Evolutionary conservation across 192 early-diverging fungal genomes (phyloP).

Genomic region (Podila horticola): DNA sequence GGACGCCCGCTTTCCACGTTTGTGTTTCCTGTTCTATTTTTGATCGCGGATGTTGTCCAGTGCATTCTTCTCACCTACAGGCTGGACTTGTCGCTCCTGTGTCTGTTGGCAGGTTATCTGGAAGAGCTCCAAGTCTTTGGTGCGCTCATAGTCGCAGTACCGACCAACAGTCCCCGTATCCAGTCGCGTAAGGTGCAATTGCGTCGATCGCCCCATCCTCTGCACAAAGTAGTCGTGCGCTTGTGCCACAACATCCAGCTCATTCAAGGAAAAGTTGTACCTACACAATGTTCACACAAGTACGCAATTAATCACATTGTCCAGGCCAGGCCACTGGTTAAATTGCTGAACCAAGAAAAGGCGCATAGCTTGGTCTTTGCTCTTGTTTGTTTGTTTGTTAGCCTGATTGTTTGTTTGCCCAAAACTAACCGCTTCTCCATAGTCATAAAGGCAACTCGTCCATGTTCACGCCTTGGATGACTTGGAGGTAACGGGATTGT

Average conservation of each 20-base stretch:
- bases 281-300: neutral
- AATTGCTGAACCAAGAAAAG: neutral
- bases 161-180: constrained; percentile 5
- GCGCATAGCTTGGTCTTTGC: neutral
- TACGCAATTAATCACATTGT: neutral
- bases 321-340: neutral
- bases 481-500: constrained; percentile 14
- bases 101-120: neutral
- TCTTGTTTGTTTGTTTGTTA: neutral
- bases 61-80: too few species aligned
- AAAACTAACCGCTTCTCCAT: constrained; percentile 40
- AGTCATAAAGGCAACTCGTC: constrained; percentile 28
- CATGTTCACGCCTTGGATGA: constrained; percentile 18
- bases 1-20: neutral
- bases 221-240: constrained; percentile 42
- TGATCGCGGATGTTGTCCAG: neutral
- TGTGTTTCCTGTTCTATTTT: neutral
- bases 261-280: constrained; percentile 38
- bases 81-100: neutral
- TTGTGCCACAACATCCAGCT: constrained; percentile 36
- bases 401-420: neutral
- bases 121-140: constrained; percentile 27
- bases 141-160: constrained; percentile 36
- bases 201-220: constrained; percentile 4
- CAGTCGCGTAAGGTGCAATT: constrained; percentile 12